phyloP scores from a whole-genome alignment of 768 basidiomycete species.

The Collybia nuda region DNA sequence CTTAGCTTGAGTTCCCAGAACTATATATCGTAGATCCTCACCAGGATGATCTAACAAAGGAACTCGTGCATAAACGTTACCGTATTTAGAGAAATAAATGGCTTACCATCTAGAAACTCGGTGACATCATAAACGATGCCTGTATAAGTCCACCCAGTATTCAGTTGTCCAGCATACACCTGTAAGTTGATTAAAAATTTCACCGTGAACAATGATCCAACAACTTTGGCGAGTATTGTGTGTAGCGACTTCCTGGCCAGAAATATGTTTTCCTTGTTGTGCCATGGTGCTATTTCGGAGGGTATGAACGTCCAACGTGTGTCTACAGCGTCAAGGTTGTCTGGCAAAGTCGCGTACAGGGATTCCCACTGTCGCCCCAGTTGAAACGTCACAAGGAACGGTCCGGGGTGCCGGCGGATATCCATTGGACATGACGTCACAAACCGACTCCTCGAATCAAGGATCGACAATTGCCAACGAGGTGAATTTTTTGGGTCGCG shows the following conservation, averaged over 20 bases:
- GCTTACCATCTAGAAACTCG: constrained; percentile 68
- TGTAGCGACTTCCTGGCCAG: constrained; percentile 50
- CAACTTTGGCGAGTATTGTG: constrained; percentile 63
- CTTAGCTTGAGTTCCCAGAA: not conserved
- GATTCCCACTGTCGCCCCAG: too few relatives aligned
- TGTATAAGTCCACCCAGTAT: constrained; percentile 20
- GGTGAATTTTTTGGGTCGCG: too few relatives aligned
- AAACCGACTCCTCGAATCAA: too few relatives aligned
- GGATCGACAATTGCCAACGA: too few relatives aligned
- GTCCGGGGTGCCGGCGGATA: constrained; percentile 1
- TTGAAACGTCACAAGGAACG: not conserved
- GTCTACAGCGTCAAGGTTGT: not conserved
- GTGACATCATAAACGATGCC: constrained; percentile 81
- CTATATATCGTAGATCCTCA: constrained; percentile 17
- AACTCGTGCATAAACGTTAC: too few relatives aligned
- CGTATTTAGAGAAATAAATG: too few relatives aligned
- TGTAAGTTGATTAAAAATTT: not conserved
- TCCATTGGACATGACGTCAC: not conserved
- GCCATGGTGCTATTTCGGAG: constrained; percentile 4
- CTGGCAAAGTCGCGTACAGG: not conserved
- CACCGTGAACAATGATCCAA: constrained; percentile 87
- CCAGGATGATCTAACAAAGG: constrained; percentile 59
- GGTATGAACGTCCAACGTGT: constrained; percentile 19
- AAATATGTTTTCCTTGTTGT: constrained; percentile 22
- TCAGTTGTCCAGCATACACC: not conserved